Base-by-base conservation (phyloP, 768 basidiomycete genomes). In the Hygrophoropsis aurantiaca region DNA sequence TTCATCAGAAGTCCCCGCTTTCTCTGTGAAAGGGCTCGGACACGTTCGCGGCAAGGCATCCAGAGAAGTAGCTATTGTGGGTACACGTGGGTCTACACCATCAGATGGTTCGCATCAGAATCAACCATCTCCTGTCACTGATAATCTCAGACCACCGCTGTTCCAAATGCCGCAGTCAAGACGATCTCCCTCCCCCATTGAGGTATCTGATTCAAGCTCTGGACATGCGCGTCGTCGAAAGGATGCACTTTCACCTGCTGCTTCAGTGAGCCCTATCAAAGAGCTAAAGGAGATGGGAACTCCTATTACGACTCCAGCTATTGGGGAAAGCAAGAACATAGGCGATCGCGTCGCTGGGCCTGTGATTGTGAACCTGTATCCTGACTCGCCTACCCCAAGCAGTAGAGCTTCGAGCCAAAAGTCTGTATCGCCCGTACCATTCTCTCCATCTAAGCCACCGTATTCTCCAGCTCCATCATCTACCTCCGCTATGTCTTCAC, bases 311-410 rank as follows among this genome's bases (percentile, higher is more conserved):
- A 87, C 85, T 19, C 84, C 84, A 19, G 74, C 70, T 52, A 82
- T 85, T 53, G 84, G 85, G 37, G 73, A 84, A 53, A 67, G 67
- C 47, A 85, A 85, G 57, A 74, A 80, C 50, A 75, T 85, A 49
- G 69, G 70, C 52, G 67, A 74, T 32, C 81, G 79, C 27, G 82
- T 87, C 34, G 82, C 82, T 40, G 76, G 78, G 26, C 84, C 85
- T 33, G 74, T 85, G 11, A 69, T 85, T 25, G 69, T 82, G 51
- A 76, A 68, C 47, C 60, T 84, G 44, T 67, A 65, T 42, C 68
- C 69, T 46, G 59, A 66, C 18, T 59, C 62, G 23, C 58, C 63
- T 8, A 58, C 57, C 7, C 58, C 59, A 52, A 61, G 50, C 53
- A 59, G 56, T 58, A 56, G 47, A 40, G 59, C 41, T 23, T 49